Base-by-base conservation (phyloP, 2,329 filamentous ascomycete genomes). In the Lachnellula hyalina region DNA sequence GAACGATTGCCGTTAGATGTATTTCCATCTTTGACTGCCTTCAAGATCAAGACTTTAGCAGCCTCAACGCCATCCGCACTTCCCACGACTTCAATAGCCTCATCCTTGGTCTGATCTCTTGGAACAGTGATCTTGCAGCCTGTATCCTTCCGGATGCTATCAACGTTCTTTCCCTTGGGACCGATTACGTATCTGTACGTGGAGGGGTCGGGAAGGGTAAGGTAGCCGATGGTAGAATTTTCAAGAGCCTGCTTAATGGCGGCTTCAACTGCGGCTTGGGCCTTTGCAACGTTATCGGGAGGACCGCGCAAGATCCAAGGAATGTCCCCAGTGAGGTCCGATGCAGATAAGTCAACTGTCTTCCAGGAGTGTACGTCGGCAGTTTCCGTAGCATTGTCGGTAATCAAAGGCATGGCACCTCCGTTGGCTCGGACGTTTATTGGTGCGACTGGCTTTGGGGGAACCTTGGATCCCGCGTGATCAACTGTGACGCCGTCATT, bases 121-220 rank as follows among this genome's bases (percentile, higher is more conserved):
- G 94, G 94, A 41, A 99, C 93, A 61, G 92, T 91, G 70, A 99
- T 95, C 74, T 88, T 91, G 74, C 92, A 96, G 53, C 89, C 89
- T 50, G 91, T 96, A 77, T 94, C 85, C 75, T 90, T 90, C 64
- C 94, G 85, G 70, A 99, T 96, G 42, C 84, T 77, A 74, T 96
- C 96, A 71, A 99, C 95, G 73, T 93, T 93, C 71, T 84, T 88
- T 56, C 94, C 94, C 56, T 87, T 89, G 61, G 87, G 85, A 4
- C 94, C 94, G 63, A 99, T 91, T 48, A 99, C 89, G 61, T 88
- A 88, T 59, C 93, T 84, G 77, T 96, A 96, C 47, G 90, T 90
- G 64, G 83, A 84, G 11, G 94, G 90, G 69, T 99, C 93, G 0
- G 93, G 62, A 40, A 99, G 81, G 61, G 94, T 86, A 36, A 99